These are phyloP conservation scores for Avena sativa DNA, from an alignment of 176 grass and related monocot genomes.

Conservation along the genomic window DNA sequence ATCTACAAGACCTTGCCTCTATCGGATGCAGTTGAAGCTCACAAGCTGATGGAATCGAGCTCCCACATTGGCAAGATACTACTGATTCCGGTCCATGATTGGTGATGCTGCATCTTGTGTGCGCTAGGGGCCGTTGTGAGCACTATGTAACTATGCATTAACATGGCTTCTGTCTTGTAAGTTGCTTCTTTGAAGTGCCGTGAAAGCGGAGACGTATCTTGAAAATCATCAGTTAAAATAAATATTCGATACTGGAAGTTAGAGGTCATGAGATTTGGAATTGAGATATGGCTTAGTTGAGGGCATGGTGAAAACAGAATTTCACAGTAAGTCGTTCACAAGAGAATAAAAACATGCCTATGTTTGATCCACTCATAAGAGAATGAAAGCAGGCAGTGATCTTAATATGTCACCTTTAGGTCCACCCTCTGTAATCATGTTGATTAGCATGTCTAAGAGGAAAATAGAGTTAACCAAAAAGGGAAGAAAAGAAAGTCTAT, in stretches of 20 bases:
- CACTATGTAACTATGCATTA: background rate
- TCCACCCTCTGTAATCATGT: background rate
- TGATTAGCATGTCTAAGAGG: background rate
- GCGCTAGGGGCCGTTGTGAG: background rate
- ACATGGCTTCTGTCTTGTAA: background rate
- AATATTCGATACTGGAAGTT: background rate
- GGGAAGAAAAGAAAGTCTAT: no score
- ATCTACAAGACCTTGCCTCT: conserved; percentile 70
- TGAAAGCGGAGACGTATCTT: background rate
- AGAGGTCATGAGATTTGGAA: background rate
- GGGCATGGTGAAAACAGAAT: background rate
- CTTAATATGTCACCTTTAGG: background rate
- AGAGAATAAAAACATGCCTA: background rate
- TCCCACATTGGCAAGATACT: conserved; percentile 89
- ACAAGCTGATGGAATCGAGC: conserved; percentile 79
- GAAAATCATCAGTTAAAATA: background rate
- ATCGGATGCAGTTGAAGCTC: conserved; percentile 75
- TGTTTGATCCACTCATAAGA: background rate
- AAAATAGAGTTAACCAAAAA: background rate
- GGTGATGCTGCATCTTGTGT: background rate
- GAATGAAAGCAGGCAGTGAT: background rate
- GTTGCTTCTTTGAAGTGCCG: background rate
- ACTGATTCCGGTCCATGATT: conserved; percentile 59
- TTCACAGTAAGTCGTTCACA: background rate
- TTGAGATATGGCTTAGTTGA: background rate